Evolutionary conservation across 2,329 filamentous ascomycete species (phyloP).

Genomic region (Fusarium concolor): DNA sequence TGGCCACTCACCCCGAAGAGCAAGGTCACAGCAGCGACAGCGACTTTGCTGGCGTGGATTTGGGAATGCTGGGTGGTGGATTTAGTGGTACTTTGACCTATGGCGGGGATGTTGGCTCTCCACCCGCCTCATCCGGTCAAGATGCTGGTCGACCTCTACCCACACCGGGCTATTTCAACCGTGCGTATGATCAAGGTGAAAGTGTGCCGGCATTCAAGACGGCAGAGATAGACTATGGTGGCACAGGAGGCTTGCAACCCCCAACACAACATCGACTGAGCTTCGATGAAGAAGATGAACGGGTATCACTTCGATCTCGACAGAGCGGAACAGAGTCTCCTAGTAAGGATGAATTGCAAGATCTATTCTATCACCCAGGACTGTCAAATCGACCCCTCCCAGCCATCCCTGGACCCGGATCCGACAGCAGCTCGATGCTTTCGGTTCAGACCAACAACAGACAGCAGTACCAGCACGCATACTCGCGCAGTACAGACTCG

Average conservation of each 20-base stretch:
- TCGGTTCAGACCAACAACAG: conserved; percentile 57
- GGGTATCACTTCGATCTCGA: conserved; percentile 66
- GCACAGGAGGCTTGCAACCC: conserved; percentile 87
- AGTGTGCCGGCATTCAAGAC: conserved; percentile 60
- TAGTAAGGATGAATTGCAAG: conserved; percentile 79
- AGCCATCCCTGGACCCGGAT: conserved; percentile 69
- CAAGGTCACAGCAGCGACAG: conserved; percentile 71
- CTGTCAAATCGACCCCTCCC: conserved; percentile 74
- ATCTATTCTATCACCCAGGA: conserved; percentile 94
- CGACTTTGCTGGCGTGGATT: conserved; percentile 76
- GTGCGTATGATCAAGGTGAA: conserved; percentile 45
- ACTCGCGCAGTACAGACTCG: conserved; percentile 63
- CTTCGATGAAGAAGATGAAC: conserved; percentile 93
- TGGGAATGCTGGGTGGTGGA: conserved; percentile 79
- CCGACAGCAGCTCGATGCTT: conserved; percentile 68
- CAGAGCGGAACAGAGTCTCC: conserved; percentile 74
- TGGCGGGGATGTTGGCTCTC: conserved; percentile 59
- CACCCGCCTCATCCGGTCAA: conserved; percentile 55
- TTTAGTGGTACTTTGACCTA: conserved; percentile 67
- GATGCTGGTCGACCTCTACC: conserved; percentile 63
- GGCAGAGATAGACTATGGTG: conserved; percentile 85
- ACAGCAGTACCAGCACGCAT: conserved; percentile 61
- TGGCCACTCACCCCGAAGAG: conserved; percentile 64
- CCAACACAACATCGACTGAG: conserved; percentile 81
- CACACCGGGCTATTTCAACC: conserved; percentile 54